Base-by-base conservation (phyloP, 192 early-diverging fungal genomes). In the Coemansia sp. region DNA sequence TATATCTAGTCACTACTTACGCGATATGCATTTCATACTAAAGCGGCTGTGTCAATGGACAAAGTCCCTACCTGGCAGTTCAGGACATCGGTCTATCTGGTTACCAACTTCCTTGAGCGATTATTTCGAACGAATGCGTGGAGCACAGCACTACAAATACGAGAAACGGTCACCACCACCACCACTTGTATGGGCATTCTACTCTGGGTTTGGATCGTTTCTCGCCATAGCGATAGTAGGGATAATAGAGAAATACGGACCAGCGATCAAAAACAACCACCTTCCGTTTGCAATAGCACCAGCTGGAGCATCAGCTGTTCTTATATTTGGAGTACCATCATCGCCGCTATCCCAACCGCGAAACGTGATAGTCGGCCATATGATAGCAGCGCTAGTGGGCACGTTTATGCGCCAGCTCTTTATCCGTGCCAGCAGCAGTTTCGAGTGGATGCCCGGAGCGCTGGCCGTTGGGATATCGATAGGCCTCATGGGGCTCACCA, bases 231-330 rank as follows among this genome's bases (percentile, higher is more conserved):
- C 59, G 13, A 28, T 69, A 17, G 42, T 81, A 14, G 58, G 61
- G 0, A 48, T 74, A 7, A 74, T 81, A 33, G 44, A 62, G 27
- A 81, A 65, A 27, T 81, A 81, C 66, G 78, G 78, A 0, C 38
- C 68, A 3, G 72, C 73, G 1, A 72, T 81, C 22, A 48, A 50
- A 22, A 40, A 67, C 72, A 61, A 81, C 65, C 31, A 75, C 34
- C 40, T 81, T 14, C 78, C 78, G 19, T 81, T 81, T 27, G 73
- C 73, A 42, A 75, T 81, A 27, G 78, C 72, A 1, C 72, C 78
- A 2, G 56, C 63, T 1, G 78, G 78, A 4, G 78, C 78, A 5
- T 55, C 78, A 3, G 67, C 72, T 2, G 78, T 81, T 40, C 69
- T 81, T 14, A 54, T 81, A 28, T 81, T 72, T 14, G 73, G 53